Base-by-base conservation (phyloP, 352 stramenopile species). In the Phytophthora ohioensis region DNA sequence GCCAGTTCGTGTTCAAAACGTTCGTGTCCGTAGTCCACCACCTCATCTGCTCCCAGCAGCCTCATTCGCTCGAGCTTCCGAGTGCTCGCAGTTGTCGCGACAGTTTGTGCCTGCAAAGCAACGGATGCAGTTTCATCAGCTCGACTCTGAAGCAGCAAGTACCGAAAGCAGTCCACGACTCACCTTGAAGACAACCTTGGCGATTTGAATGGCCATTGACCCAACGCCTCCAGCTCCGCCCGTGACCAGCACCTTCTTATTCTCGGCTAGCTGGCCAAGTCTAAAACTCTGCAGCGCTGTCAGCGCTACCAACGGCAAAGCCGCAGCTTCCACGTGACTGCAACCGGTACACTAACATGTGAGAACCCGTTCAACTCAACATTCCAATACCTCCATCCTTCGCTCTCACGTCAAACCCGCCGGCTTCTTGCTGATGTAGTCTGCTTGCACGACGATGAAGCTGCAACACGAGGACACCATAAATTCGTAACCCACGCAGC, bases 171-270 rank as follows among this genome's bases (percentile, higher is more conserved):
- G 32, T 47, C 34, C 8, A 45, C 12, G 10, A 17, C 30, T 49
- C 51, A 81, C 84, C 75, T 93, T 95, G 71, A 92, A 93, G 13
- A 92, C 81, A 36, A 68, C 53, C 65, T 93, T 93, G 12, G 87
- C 87, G 34, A 95, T 75, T 64, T 95, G 87, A 64, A 95, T 82
- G 15, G 85, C 87, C 3, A 92, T 77, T 0, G 85, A 85, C 1
- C 87, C 87, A 10, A 89, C 87, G 27, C 87, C 87, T 10, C 87
- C 87, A 68, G 84, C 85, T 2, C 87, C 87, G 27, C 79, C 87
- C 3, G 85, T 93, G 63, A 95, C 75, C 9, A 95, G 65, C 42
- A 95, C 78, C 64, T 91, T 92, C 67, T 93, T 91, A 48, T 78
- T 78, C 64, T 87, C 77, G 21, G 64, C 54, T 5, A 95, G 60